These are phyloP conservation scores for Leucocoprinus leucothites DNA, from an alignment of 768 basidiomycete genomes.

Conservation along the genomic window DNA sequence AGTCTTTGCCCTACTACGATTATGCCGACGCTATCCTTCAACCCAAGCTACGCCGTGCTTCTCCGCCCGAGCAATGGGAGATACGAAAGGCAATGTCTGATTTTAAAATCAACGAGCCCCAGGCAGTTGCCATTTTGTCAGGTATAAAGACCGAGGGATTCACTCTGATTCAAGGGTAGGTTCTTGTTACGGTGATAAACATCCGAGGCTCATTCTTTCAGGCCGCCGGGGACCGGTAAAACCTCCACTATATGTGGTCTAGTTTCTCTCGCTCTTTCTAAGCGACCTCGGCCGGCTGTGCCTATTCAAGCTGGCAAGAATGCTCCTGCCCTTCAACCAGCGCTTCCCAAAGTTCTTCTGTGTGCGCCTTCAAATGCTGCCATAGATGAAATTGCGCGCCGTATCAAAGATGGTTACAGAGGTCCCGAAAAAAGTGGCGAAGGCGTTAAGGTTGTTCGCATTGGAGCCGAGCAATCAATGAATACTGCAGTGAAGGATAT, in stretches of 20 bases:
- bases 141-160: slow-evolving; percentile 76
- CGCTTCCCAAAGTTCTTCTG: slow-evolving; percentile 68
- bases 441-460: slow-evolving; percentile 71
- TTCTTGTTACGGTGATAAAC: not conserved
- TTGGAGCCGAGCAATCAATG: slow-evolving; percentile 75
- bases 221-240: slow-evolving; percentile 98
- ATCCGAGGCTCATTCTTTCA: slow-evolving; percentile 25
- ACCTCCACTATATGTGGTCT: slow-evolving; percentile 97
- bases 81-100: slow-evolving; percentile 63
- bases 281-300: slow-evolving; percentile 53
- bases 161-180: slow-evolving; percentile 91
- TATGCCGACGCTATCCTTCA: slow-evolving; percentile 65
- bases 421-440: slow-evolving; percentile 42
- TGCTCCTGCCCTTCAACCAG: slow-evolving; percentile 35
- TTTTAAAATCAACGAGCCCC: slow-evolving; percentile 87
- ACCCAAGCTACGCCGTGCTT: slow-evolving; percentile 52
- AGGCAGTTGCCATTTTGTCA: slow-evolving; percentile 83
- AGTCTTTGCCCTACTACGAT: slow-evolving; percentile 82
- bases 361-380: slow-evolving; percentile 99
- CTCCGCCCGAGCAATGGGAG: slow-evolving; percentile 44
- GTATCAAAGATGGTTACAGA: slow-evolving; percentile 78
- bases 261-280: slow-evolving; percentile 77
- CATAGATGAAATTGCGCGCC: slow-evolving; percentile 91
- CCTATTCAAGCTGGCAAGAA: slow-evolving; percentile 47
- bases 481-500: slow-evolving; percentile 81